Conservation (phyloP, 495 filamentous ascomycete genomes). For the Penicillium pulvis region DNA sequence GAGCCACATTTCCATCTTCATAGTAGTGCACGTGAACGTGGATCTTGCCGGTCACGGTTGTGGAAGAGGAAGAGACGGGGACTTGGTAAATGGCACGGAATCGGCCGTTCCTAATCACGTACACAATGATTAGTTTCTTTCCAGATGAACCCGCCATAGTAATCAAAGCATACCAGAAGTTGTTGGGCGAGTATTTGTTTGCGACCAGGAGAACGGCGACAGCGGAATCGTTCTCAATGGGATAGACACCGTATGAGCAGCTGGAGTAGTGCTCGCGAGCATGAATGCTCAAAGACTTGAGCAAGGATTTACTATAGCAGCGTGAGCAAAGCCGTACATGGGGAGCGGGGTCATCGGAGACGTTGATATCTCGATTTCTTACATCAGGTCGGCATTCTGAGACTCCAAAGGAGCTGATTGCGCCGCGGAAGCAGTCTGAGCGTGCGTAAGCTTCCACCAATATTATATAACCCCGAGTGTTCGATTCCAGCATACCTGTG, state of each 20-base stretch:
- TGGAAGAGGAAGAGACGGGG: slow-evolving; percentile 64
- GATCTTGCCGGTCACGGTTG: slow-evolving; percentile 47
- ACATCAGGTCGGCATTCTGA: slow-evolving; percentile 78
- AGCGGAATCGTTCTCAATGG: slow-evolving; percentile 71
- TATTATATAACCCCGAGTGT: background rate
- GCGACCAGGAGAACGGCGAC: slow-evolving; percentile 84
- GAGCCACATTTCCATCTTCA: slow-evolving; percentile 96
- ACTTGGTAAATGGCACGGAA: slow-evolving; percentile 82
- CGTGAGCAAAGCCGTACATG: background rate
- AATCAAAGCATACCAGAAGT: slow-evolving; percentile 73
- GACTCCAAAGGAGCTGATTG: slow-evolving; percentile 84
- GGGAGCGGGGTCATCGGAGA: background rate
- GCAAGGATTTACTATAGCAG: slow-evolving; percentile 60
- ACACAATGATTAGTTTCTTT: slow-evolving; percentile 11
- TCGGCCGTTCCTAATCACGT: slow-evolving; percentile 76
- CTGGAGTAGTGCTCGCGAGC: slow-evolving; percentile 87
- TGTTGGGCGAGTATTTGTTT: slow-evolving; percentile 95
- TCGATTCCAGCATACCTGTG: slow-evolving; percentile 56
- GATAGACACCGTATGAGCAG: slow-evolving; percentile 76
- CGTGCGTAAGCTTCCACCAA: slow-evolving; percentile 16
- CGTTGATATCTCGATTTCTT: slow-evolving; percentile 20
- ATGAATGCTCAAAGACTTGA: slow-evolving; percentile 76
- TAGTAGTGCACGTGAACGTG: slow-evolving; percentile 90
- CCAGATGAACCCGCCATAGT: background rate
- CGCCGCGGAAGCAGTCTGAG: slow-evolving; percentile 72